phyloP scores from a whole-genome alignment of 345 rosid species.

The Gynandropsis gynandra region DNA sequence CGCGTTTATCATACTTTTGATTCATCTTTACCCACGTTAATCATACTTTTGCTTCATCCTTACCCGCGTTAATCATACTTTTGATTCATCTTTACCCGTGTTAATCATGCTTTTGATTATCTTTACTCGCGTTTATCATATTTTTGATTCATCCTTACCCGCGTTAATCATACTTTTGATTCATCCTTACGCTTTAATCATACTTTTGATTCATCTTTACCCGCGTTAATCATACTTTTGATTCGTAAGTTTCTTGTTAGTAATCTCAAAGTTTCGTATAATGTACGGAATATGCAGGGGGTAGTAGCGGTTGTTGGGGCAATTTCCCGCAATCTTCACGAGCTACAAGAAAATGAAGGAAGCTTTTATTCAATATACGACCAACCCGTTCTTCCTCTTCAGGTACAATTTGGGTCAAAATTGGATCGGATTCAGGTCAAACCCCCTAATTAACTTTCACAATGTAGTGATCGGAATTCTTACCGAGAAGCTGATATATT shows the following conservation, averaged over 20 bases:
- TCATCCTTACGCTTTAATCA: constrained; percentile 5
- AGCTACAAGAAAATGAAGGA: constrained; percentile 94
- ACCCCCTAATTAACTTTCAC: neutral
- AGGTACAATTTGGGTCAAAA: constrained; percentile 35
- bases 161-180: constrained; percentile 8
- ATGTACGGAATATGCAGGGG: constrained; percentile 45
- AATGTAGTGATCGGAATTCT: no score
- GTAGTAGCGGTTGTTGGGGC: constrained; percentile 99
- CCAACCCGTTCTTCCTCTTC: constrained; percentile 73
- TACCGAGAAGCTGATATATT: neutral
- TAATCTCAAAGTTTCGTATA: constrained; percentile 6
- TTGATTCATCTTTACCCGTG: constrained; percentile 48
- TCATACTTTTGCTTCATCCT: no score
- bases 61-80: no score
- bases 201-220: no score
- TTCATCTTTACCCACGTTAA: no score
- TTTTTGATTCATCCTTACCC: neutral
- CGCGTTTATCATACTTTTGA: no score
- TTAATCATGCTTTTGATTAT: no score
- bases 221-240: no score
- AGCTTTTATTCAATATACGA: constrained; percentile 92
- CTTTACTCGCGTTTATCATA: constrained; percentile 85
- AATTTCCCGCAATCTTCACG: constrained; percentile 93
- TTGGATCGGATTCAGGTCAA: neutral
- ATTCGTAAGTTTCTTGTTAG: neutral